phyloP scores from a whole-genome alignment of 1,139 yeast genomes.

The Nematodospora anomalae region DNA sequence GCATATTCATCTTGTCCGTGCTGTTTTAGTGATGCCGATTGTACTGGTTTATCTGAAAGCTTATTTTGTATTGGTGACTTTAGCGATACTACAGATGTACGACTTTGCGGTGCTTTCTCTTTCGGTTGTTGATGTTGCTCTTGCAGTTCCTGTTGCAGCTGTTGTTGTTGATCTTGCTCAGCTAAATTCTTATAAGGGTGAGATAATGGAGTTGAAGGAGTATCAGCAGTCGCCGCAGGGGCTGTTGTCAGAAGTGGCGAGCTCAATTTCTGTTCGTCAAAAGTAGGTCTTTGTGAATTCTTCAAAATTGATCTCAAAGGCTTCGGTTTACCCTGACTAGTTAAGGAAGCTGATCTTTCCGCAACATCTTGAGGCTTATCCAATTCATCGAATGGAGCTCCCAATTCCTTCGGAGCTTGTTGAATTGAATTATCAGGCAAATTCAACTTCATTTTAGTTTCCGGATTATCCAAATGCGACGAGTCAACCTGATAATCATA shows the following conservation, averaged over 20 bases:
- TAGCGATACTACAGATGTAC: neutral
- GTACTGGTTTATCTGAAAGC: constrained; percentile 13
- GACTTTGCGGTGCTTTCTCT: constrained; percentile 1
- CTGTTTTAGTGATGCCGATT: constrained; percentile 8
- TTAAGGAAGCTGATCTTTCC: constrained; percentile 12
- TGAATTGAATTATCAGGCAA: constrained; percentile 9
- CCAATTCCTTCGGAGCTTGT: constrained; percentile 8
- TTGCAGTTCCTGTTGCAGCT: neutral
- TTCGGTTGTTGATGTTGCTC: constrained; percentile 2
- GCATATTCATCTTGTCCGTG: constrained; percentile 1
- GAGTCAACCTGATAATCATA: constrained; percentile 39
- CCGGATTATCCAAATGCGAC: constrained; percentile 10
- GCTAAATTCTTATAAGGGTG: constrained; percentile 9
- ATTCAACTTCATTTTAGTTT: constrained; percentile 14
- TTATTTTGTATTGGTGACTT: constrained; percentile 14
- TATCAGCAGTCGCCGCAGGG: constrained; percentile 1
- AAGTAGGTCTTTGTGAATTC: constrained; percentile 21
- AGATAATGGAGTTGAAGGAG: constrained; percentile 8
- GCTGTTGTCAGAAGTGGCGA: constrained; percentile 1
- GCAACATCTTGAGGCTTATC: neutral
- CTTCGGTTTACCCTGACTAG: constrained; percentile 16
- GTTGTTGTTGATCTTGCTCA: constrained; percentile 3
- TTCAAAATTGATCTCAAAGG: constrained; percentile 41
- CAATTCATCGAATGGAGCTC: constrained; percentile 13
- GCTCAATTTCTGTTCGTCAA: constrained; percentile 14